Evolutionary conservation across 2,329 filamentous ascomycete genomes (phyloP).

Genomic region (Knoxdaviesia capensis): DNA sequence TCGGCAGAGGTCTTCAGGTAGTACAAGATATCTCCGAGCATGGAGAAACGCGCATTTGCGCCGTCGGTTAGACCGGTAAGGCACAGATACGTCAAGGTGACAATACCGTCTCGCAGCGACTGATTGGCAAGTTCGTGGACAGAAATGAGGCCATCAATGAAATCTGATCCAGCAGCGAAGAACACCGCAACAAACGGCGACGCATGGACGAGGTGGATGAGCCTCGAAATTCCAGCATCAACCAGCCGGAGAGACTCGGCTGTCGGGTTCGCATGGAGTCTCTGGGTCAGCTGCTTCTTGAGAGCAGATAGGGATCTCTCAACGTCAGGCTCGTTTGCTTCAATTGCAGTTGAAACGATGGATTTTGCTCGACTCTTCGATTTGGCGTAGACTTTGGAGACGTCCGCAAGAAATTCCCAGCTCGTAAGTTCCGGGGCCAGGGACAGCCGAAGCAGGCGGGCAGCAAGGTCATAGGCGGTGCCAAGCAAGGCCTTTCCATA

Average conservation of each 20-base stretch:
- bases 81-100: slow-evolving; percentile 57
- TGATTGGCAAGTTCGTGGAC: slow-evolving; percentile 46
- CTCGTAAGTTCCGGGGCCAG: slow-evolving; percentile 29
- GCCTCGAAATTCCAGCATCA: slow-evolving; percentile 30
- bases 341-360: slow-evolving; percentile 27
- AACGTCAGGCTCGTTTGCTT: slow-evolving; percentile 23
- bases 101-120: slow-evolving; percentile 42
- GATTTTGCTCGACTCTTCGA: slow-evolving; percentile 34
- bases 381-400: slow-evolving; percentile 42
- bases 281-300: slow-evolving; percentile 40
- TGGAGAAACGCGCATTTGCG: slow-evolving; percentile 47
- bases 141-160: slow-evolving; percentile 53
- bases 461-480: slow-evolving; percentile 43
- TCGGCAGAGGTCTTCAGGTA: slow-evolving; percentile 54
- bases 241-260: slow-evolving; percentile 29
- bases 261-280: slow-evolving; percentile 40
- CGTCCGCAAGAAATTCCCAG: slow-evolving; percentile 48
- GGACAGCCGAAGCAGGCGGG: slow-evolving; percentile 26
- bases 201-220: slow-evolving; percentile 44
- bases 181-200: slow-evolving; percentile 36
- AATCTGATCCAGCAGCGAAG: slow-evolving; percentile 72
- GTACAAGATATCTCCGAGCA: slow-evolving; percentile 69
- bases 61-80: slow-evolving; percentile 50
- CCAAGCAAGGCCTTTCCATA: slow-evolving; percentile 30
- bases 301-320: slow-evolving; percentile 34